phyloP scores from a whole-genome alignment of 371 early-diverging fungal species.

The Fennellomyces sp. region DNA sequence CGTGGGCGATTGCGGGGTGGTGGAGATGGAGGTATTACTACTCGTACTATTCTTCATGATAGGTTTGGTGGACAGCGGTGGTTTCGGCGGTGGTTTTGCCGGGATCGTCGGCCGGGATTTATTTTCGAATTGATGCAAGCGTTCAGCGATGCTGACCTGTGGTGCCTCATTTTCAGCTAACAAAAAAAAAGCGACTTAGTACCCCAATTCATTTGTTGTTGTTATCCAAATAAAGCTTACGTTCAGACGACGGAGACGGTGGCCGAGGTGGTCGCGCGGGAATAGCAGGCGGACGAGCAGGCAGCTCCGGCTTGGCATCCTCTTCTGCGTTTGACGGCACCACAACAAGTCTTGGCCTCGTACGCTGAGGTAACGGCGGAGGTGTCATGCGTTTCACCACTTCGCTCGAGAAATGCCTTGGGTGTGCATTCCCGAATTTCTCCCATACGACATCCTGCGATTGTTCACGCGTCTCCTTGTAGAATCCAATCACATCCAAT shows the following conservation, averaged over 20 bases:
- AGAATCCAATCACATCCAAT: slow-evolving; percentile 93
- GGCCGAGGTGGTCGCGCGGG: slow-evolving; percentile 20
- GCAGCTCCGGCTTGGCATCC: background rate
- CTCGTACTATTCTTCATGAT: background rate
- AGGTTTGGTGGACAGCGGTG: slow-evolving; percentile 27
- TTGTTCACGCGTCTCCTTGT: slow-evolving; percentile 70
- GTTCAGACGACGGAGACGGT: slow-evolving; percentile 1
- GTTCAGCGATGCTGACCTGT: slow-evolving; percentile 16
- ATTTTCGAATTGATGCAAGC: slow-evolving; percentile 15
- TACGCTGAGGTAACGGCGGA: slow-evolving; percentile 23
- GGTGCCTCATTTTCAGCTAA: background rate
- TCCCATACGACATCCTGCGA: slow-evolving; percentile 80
- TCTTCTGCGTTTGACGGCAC: slow-evolving; percentile 6
- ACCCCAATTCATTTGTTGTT: background rate
- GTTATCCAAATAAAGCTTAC: background rate
- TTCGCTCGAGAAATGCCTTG: slow-evolving; percentile 20
- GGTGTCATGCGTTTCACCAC: slow-evolving; percentile 15
- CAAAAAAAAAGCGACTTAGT: background rate
- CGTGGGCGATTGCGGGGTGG: slow-evolving; percentile 4
- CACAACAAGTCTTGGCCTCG: slow-evolving; percentile 21
- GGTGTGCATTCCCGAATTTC: slow-evolving; percentile 76
- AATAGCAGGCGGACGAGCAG: slow-evolving; percentile 8
- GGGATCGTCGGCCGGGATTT: background rate
- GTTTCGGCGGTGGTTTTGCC: slow-evolving; percentile 24
- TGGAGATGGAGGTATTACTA: background rate